A percentile compares a stretch with the other conserved stretches of the same genome.
phyloP scores from a whole-genome alignment of 2,329 filamentous ascomycete species.

The Xylariaceae sp. region DNA sequence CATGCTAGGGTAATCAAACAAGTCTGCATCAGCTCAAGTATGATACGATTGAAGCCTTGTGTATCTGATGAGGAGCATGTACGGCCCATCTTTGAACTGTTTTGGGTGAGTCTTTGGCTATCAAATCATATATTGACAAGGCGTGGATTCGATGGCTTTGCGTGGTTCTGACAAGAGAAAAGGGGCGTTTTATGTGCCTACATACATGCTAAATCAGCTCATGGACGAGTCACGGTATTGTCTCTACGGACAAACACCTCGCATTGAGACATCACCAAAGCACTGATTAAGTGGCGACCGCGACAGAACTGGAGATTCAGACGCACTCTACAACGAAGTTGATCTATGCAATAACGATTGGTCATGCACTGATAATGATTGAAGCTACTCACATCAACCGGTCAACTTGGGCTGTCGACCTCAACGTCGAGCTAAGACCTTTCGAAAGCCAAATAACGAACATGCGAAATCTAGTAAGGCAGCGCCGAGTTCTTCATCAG shows the following conservation, averaged over 20 bases:
- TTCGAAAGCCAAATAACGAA: slow-evolving; percentile 52
- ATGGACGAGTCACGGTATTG: too few relatives aligned
- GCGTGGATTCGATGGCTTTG: slow-evolving; percentile 57
- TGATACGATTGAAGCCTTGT: slow-evolving; percentile 10
- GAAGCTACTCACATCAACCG: slow-evolving; percentile 54
- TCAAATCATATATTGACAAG: slow-evolving; percentile 47
- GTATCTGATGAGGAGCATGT: slow-evolving; percentile 36
- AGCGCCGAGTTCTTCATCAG: slow-evolving; percentile 23
- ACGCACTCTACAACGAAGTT: slow-evolving; percentile 33
- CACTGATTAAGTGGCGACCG: slow-evolving; percentile 35
- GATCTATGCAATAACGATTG: slow-evolving; percentile 42
- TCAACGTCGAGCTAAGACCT: slow-evolving; percentile 51
- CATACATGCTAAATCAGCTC: too few relatives aligned
- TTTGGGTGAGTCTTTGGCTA: slow-evolving; percentile 32
- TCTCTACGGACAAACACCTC: too few relatives aligned
- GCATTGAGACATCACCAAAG: too few relatives aligned
- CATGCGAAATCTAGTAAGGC: slow-evolving; percentile 40
- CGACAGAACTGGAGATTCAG: slow-evolving; percentile 22
- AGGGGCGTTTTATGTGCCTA: too few relatives aligned
- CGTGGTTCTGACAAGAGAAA: slow-evolving; percentile 50
- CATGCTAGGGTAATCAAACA: slow-evolving; percentile 45
- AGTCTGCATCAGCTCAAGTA: slow-evolving; percentile 37
- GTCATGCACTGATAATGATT: slow-evolving; percentile 36
- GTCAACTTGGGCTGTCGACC: slow-evolving; percentile 63
- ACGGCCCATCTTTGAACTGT: slow-evolving; percentile 32